A percentile compares a stretch with the other conserved stretches of the same genome.
Conservation (phyloP, 345 rosid genomes). For the Salix viminalis region DNA sequence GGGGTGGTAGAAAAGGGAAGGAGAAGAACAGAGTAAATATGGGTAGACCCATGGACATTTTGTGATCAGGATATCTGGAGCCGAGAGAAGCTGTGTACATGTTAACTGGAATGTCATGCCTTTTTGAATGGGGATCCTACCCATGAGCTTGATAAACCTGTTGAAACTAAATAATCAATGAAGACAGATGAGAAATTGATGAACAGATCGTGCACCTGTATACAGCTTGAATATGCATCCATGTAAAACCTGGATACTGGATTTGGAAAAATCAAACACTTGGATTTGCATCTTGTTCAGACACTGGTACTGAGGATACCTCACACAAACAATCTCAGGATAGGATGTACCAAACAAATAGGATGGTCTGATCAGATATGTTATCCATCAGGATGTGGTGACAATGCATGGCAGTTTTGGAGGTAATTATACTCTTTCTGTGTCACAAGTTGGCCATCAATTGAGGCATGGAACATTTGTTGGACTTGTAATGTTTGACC, state of each 20-base stretch:
- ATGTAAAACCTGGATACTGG: neutral
- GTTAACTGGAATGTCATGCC: neutral
- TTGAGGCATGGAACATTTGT: neutral
- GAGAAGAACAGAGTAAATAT: neutral
- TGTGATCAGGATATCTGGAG: neutral
- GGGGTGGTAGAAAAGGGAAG: neutral
- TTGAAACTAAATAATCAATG: neutral
- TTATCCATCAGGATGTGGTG: neutral
- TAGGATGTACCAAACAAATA: neutral
- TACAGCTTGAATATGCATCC: neutral
- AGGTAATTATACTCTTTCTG: neutral
- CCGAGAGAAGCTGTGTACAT: neutral
- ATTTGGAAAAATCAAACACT: neutral
- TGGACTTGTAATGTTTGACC: neutral
- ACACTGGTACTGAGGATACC: neutral
- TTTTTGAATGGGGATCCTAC: neutral
- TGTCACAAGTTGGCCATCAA: neutral
- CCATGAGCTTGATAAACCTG: neutral
- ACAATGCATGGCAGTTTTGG: neutral
- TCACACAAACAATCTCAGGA: neutral
- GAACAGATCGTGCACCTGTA: neutral
- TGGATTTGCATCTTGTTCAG: neutral
- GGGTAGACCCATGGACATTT: neutral
- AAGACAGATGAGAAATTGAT: neutral
- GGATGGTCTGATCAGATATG: neutral